Conservation (phyloP, 768 basidiomycete genomes). For the Vishniacozyma victoriae region DNA sequence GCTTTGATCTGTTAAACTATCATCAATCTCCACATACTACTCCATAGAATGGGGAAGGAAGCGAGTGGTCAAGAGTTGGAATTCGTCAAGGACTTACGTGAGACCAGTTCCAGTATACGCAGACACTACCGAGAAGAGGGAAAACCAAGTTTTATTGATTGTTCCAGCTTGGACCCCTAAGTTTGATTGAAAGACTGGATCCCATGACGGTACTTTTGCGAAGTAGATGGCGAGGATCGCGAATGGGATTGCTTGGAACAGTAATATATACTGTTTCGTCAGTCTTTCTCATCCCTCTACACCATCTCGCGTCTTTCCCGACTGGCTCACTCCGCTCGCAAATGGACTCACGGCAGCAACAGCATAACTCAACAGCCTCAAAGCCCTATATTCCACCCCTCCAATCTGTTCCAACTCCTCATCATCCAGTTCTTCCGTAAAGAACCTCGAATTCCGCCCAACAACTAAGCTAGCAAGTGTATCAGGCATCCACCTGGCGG, state of each 20-base stretch:
- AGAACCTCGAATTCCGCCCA: constrained; percentile 40
- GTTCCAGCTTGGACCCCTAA: constrained; percentile 18
- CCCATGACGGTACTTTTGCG: constrained; percentile 17
- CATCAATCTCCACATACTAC: not conserved
- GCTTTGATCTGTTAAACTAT: constrained; percentile 32
- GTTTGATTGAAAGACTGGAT: constrained; percentile 15
- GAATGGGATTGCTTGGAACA: constrained; percentile 32
- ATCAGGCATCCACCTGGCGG: constrained; percentile 38
- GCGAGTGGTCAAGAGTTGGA: not conserved
- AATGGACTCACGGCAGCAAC: constrained; percentile 23
- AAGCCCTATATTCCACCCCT: constrained; percentile 39
- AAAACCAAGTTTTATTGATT: constrained; percentile 32
- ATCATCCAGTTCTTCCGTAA: constrained; percentile 38
- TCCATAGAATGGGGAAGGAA: not conserved
- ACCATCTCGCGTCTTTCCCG: not conserved
- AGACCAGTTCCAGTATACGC: constrained; percentile 33
- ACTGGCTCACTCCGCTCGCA: not conserved
- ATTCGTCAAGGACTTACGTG: constrained; percentile 14
- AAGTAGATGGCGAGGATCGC: constrained; percentile 41
- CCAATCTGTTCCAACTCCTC: constrained; percentile 40
- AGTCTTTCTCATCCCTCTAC: not conserved
- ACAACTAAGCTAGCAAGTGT: constrained; percentile 30
- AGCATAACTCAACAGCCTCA: constrained; percentile 32
- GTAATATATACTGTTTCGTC: constrained; percentile 26
- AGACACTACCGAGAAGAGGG: constrained; percentile 19